Evolutionary conservation across 345 rosid species (phyloP), one percentile per base, ranked within the genome.

Genomic region (Ceriops decandra): DNA sequence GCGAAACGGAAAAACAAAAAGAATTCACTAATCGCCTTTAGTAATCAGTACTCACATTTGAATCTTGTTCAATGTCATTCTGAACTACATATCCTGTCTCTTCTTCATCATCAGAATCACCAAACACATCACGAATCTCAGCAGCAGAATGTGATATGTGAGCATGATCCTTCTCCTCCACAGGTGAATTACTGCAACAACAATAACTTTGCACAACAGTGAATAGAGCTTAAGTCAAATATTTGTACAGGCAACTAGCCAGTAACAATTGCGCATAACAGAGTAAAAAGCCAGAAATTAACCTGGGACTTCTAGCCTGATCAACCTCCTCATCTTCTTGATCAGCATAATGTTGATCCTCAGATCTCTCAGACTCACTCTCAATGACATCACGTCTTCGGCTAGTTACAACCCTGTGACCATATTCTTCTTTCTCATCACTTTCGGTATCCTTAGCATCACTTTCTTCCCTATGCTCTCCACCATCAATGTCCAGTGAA

Each of bases 61-160:
- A 81, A 52, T 52, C 57, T 20, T 11, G 57, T 6, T 52, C 57
- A 52, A 52, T 52, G 57, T 52, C 57, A 52, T 52, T 52, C 69
- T 71, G 87, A 74, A 84, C 81, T 35, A 79, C 87, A 81, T 86
- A 95, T 31, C 78, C 93, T 60, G 78, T 86, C 21, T 68, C 89
- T 35, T 91, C 99, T 74, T 95, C 99, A 57, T 95, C 99, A 73
- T 95, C 99, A 35, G 98, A 91, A 58, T 87, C 97, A 66, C 99
- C 99, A 83, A 95, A 95, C 53, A 95, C 99, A 84, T 95, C 95
- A 70, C 99, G 96, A 72, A 95, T 90, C 78, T 91, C 96, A 52
- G 88, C 90, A 21, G 88, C 87, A 24, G 97, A 79, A 28, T 79
- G 89, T 60, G 83, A 74, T 75, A 76, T 76, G 57, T 82, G 85